A percentile compares a stretch with the other conserved stretches of the same genome.
These are phyloP conservation scores for Aspergillus jensenii DNA, from an alignment of 2,329 filamentous ascomycete genomes.

Conservation along the genomic window DNA sequence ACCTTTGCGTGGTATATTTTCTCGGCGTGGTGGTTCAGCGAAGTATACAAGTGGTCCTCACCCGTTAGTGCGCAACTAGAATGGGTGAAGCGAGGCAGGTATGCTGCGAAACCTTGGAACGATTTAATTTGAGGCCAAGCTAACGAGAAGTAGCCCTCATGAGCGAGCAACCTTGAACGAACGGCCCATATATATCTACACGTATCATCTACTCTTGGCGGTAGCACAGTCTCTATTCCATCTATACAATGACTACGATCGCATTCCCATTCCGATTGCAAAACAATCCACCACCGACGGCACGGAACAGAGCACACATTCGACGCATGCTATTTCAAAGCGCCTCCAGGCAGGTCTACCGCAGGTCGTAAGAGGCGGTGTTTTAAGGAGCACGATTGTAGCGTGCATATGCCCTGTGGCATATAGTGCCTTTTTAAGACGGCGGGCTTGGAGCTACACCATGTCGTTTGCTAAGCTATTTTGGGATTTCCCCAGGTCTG, in stretches of 20 bases:
- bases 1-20: slow-evolving; percentile 74
- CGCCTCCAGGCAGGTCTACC: slow-evolving; percentile 40
- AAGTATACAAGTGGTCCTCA: slow-evolving; percentile 75
- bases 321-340: slow-evolving; percentile 35
- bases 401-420: slow-evolving; percentile 53
- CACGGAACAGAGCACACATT: slow-evolving; percentile 37
- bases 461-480: slow-evolving; percentile 70
- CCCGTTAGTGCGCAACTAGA: slow-evolving; percentile 61
- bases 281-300: slow-evolving; percentile 34
- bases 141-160: slow-evolving; percentile 40
- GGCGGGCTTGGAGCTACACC: slow-evolving; percentile 66
- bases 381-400: slow-evolving; percentile 40
- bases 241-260: slow-evolving; percentile 71
- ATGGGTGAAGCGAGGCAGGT: slow-evolving; percentile 70
- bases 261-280: slow-evolving; percentile 54
- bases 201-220: slow-evolving; percentile 68
- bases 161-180: slow-evolving; percentile 82
- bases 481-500: slow-evolving; percentile 72
- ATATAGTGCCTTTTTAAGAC: slow-evolving; percentile 65
- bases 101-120: slow-evolving; percentile 30
- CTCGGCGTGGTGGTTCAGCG: slow-evolving; percentile 76
- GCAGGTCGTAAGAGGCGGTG: slow-evolving; percentile 31
- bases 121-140: background rate
- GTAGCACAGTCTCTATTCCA: slow-evolving; percentile 69
- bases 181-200: slow-evolving; percentile 75